Evolutionary conservation across 2,329 filamentous ascomycete species (phyloP).

Genomic region (Aureobasidium subglaciale): DNA sequence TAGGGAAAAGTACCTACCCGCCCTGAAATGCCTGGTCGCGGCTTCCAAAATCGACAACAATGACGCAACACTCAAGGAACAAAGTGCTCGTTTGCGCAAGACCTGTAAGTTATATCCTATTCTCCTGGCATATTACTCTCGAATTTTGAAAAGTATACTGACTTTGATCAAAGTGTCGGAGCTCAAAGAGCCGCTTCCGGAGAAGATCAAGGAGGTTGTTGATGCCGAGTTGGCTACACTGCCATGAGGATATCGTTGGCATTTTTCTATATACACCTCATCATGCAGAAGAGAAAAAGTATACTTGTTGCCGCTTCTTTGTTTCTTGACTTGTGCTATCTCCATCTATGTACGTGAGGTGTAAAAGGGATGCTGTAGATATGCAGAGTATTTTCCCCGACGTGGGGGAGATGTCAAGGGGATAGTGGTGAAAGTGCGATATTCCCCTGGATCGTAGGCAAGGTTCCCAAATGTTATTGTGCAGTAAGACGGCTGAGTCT

Average conservation of each 20-base stretch:
- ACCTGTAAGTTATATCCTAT: slow-evolving; percentile 31
- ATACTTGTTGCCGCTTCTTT: background rate
- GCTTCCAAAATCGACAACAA: slow-evolving; percentile 61
- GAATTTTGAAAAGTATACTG: background rate
- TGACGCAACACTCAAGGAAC: slow-evolving; percentile 68
- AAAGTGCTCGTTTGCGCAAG: slow-evolving; percentile 62
- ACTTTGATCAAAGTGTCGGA: slow-evolving; percentile 26
- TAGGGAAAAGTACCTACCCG: slow-evolving; percentile 79
- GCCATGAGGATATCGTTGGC: background rate
- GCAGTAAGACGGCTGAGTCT: no score
- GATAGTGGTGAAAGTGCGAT: no score
- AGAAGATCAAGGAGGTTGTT: slow-evolving; percentile 62
- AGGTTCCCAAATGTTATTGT: no score
- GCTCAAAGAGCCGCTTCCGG: slow-evolving; percentile 52
- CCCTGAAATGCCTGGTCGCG: slow-evolving; percentile 75
- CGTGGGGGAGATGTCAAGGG: no score
- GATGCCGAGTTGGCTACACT: slow-evolving; percentile 47
- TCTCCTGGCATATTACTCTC: no score
- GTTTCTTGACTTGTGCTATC: background rate
- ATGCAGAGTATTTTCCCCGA: no score
- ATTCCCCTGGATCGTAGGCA: no score
- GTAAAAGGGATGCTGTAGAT: no score
- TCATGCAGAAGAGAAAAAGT: background rate
- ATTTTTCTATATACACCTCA: no score
- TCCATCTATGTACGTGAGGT: background rate